phyloP scores from a whole-genome alignment of 805 yeast genomes.

The Kodamaea restingae region DNA sequence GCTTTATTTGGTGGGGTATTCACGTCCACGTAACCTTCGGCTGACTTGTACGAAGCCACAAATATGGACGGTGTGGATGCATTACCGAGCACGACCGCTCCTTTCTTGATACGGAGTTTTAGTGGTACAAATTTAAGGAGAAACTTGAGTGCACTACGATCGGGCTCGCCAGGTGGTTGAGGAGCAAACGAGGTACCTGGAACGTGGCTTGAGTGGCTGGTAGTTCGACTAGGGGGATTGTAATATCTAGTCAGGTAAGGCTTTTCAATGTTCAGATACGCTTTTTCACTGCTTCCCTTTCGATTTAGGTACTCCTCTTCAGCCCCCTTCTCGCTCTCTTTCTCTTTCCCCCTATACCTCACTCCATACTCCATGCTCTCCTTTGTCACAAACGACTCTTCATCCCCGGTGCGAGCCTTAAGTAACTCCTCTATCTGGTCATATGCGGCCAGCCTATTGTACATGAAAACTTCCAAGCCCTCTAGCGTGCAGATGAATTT shows the following conservation, averaged over 20 bases:
- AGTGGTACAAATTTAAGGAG: conserved; percentile 54
- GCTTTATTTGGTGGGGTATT: conserved; percentile 38
- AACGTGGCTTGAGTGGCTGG: too few species aligned
- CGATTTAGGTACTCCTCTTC: too few species aligned
- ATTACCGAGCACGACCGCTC: conserved; percentile 80
- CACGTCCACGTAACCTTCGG: conserved; percentile 57
- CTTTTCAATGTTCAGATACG: not conserved
- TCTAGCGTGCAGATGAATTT: conserved; percentile 56
- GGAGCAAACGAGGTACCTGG: too few species aligned
- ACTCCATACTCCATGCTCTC: not conserved
- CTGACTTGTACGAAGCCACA: conserved; percentile 54
- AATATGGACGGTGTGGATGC: conserved; percentile 68
- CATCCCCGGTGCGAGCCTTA: not conserved
- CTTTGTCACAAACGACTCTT: not conserved
- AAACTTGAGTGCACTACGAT: conserved; percentile 11
- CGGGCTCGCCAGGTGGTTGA: not conserved
- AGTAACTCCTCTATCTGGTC: conserved; percentile 52
- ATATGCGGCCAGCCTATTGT: conserved; percentile 76
- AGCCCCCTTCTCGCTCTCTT: not conserved
- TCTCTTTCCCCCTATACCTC: not conserved
- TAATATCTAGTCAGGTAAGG: too few species aligned
- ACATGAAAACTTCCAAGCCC: conserved; percentile 81
- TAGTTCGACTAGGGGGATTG: too few species aligned
- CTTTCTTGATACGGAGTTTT: conserved; percentile 53
- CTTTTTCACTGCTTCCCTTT: not conserved